Base-by-base conservation (phyloP, 192 early-diverging fungal species). In the Gigaspora rosea region DNA sequence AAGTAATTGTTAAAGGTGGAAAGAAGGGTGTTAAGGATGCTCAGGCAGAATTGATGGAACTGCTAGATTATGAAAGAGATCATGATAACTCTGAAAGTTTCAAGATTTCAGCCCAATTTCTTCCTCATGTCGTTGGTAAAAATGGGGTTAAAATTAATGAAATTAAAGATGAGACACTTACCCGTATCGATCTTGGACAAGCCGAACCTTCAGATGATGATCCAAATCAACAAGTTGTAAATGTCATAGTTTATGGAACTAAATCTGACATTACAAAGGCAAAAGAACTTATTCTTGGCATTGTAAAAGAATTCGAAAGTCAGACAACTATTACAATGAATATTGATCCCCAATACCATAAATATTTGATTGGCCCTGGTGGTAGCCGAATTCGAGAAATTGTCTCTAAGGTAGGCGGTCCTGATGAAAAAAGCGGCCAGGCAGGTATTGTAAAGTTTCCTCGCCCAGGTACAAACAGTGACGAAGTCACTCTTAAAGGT, bases 1-100 rank as follows among this genome's bases (percentile, higher is more conserved):
- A 92, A 75, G 94, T 98, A 48, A 85, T 85, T 33, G 91, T 99
- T 70, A 90, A 90, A 64, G 97, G 97, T 48, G 90, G 91, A 50
- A 94, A 93, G 81, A 90, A 87, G 79, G 95, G 94, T 70, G 93
- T 95, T 58, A 85, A 87, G 9, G 81, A 83, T 32, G 94, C 94
- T 66, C 93, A 94, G 85, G 83, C 82, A 46, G 95, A 96, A 82
- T 86, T 99, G 51, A 73, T 95, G 76, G 91, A 94, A 71, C 85
- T 94, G 32, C 88, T 93, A 16, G 94, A 94, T 33, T 90, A 95
- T 76, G 95, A 99, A 81, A 84, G 84, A 52, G 93, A 93, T 77
- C 87, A 93, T 82, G 86, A 82, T 81, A 90, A 92, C 71, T 86
- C 86, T 0, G 77, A 85, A 41, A 89, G 82, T 33, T 91, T 96